Evolutionary conservation across 176 grass and related monocot species (phyloP), one percentile per base, ranked within the genome.

Genomic region (Secale cereale): DNA sequence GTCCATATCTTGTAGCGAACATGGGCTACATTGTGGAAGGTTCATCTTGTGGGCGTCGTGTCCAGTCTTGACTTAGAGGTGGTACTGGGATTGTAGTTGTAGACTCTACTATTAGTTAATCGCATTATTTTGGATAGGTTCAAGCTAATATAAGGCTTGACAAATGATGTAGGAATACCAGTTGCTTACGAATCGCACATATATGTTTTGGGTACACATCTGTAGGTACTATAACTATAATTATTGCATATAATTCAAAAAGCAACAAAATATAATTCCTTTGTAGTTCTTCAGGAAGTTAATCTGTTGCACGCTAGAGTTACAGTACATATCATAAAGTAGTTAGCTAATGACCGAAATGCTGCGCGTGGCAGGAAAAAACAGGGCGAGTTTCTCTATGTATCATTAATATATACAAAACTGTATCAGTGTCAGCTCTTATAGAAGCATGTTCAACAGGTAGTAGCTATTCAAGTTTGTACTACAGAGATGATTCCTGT

Each of bases 201-300:
- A 56, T 20, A 20, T 56, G 17, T 56, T 56, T 22, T 56, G 52
- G 52, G 52, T 56, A 56, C 52, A 56, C 52, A 56, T 56, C 52
- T 56, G 52, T 22, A 56, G 52, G 52, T 56, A 19, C 2, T 7
- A 56, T 56, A 56, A 5, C 20, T 56, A 19, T 3, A 54, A 22
- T 52, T 52, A 52, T 19, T 52, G 1, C 48, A 6, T 52, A 52
- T 0, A 52, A 52, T 56, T 56, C 6, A 56, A 56, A 22, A 20
- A 0, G 6, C 1, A 20, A 50, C 0, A 4, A 0, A 56, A 56
- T 56, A 8, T 56, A 56, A 0, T 8, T 2, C 0, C 19, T 6
- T 56, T 56, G 0, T 56, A 8, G 52, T 56, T 20, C 52, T 56
- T 56, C 7, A 56, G 52, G 52, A 56, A 56, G 52, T 56, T 20